Evolutionary conservation across 768 basidiomycete species (phyloP), one percentile per base, ranked within the genome.

Genomic region (Termitomyces sp.): DNA sequence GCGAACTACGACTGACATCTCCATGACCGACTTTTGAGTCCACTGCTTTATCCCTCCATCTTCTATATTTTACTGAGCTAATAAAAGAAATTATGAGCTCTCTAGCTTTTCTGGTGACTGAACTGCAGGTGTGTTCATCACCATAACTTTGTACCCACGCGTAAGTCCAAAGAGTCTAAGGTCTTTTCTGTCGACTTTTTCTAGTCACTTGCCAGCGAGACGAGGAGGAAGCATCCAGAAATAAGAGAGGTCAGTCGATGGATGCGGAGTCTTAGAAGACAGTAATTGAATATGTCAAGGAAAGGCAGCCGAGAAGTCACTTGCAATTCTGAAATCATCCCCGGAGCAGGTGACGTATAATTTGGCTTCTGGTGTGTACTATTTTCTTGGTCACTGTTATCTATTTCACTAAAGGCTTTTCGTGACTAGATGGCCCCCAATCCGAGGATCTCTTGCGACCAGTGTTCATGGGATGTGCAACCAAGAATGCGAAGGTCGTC

Each of bases 401-500:
- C 47, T 27, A 30, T 58, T 47, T 40, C 27, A 53, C 14, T 44
- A 44, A 5, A 43, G 8, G 14, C 39, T 12, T 22, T 53, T 64
- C 24, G 51, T 33, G 22, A 33, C 10, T 62, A 91, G 88, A 91
- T 80, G 85, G 86, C 4, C 84, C 87, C 9, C 88, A 91, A 70
- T 86, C 92, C 1, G 85, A 89, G 45, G 89, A 89, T 59, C 79
- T 97, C 26, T 80, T 96, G 20, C 79, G 84, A 48, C 96, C 96
- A 0, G 86, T 98, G 1, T 93, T 95, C 67, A 92, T 96, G 86
- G 94, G 94, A 48, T 95, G 94, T 64, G 87, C 89, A 30, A 97
- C 93, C 4, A 93, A 89, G 74, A 93, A 93, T 65, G 86, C 91
- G 2, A 98, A 98, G 80, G 90, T 98, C 53, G 88, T 98, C 45